A percentile compares a stretch with the other conserved stretches of the same genome.
These are phyloP conservation scores for Daldinia vernicosa DNA, from an alignment of 495 filamentous ascomycete species.

Conservation along the genomic window DNA sequence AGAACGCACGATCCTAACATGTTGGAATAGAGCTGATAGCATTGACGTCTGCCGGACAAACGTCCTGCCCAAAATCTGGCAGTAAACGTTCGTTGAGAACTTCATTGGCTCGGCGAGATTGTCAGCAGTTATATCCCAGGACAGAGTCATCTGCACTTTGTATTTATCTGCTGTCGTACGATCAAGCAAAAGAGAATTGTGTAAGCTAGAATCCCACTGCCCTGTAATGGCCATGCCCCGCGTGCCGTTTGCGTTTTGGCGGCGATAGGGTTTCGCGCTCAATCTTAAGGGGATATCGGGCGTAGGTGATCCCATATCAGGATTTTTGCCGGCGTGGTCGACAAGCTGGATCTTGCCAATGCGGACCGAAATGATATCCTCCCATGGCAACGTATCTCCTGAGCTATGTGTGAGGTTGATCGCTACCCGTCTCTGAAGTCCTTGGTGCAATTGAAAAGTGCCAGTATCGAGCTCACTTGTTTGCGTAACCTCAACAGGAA, in stretches of 20 bases:
- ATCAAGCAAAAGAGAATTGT: conserved; percentile 88
- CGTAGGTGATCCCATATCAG: conserved; percentile 74
- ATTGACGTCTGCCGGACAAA: conserved; percentile 85
- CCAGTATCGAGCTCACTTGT: conserved; percentile 81
- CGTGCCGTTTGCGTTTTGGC: conserved; percentile 88
- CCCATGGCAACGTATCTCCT: conserved; percentile 85
- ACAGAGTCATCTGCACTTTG: conserved; percentile 84
- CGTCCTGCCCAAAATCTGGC: conserved; percentile 84
- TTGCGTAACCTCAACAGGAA: conserved; percentile 92
- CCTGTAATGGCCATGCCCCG: conserved; percentile 84
- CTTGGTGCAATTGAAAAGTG: conserved; percentile 94
- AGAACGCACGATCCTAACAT: conserved; percentile 84
- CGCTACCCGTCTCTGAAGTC: conserved; percentile 87
- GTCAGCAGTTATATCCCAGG: conserved; percentile 81
- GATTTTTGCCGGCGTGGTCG: conserved; percentile 83
- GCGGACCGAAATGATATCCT: conserved; percentile 75
- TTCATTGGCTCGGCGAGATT: conserved; percentile 83
- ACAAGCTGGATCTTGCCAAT: conserved; percentile 83
- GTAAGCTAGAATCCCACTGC: conserved; percentile 96
- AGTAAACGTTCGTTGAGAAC: conserved; percentile 79
- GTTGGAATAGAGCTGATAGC: conserved; percentile 87
- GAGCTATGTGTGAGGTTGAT: conserved; percentile 90
- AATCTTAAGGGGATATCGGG: conserved; percentile 82
- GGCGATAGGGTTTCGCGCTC: conserved; percentile 75
- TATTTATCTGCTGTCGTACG: conserved; percentile 90